Percentiles rank a stretch among this genome's conserved stretches.
Conservation (phyloP, 345 rosid genomes). For the Arabis hirsuta region DNA sequence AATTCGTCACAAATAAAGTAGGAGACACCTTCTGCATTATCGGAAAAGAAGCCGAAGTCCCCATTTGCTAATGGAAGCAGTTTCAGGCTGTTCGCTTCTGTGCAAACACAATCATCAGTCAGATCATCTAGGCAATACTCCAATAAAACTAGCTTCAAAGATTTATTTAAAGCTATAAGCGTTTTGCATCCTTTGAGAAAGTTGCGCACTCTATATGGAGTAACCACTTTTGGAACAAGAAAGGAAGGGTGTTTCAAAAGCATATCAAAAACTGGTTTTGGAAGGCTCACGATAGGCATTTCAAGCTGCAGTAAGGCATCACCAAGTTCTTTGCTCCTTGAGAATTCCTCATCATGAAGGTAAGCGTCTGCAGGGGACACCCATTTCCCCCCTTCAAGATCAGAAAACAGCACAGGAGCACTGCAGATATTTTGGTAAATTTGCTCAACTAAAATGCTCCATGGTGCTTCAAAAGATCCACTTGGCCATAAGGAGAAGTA, state of each 20-base stretch:
- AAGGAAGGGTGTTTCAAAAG: constrained; percentile 65
- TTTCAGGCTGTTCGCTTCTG: constrained; percentile 59
- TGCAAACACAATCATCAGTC: constrained; percentile 73
- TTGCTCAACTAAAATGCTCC: constrained; percentile 84
- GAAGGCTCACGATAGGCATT: constrained; percentile 83
- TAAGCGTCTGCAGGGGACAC: constrained; percentile 83
- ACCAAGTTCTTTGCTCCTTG: constrained; percentile 71
- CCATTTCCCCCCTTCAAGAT: constrained; percentile 79
- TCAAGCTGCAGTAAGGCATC: constrained; percentile 75
- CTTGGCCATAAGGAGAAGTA: constrained; percentile 85
- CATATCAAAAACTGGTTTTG: constrained; percentile 68
- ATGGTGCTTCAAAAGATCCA: constrained; percentile 94
- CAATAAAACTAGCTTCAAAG: constrained; percentile 69
- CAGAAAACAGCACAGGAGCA: constrained; percentile 70
- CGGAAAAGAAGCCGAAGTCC: constrained; percentile 71
- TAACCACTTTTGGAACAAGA: constrained; percentile 79
- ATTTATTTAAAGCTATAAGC: constrained; percentile 57
- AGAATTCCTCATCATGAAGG: constrained; percentile 78
- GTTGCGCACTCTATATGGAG: constrained; percentile 76
- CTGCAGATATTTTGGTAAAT: constrained; percentile 65
- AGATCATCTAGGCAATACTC: constrained; percentile 96
- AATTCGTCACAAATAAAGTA: constrained; percentile 76
- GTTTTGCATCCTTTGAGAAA: constrained; percentile 64
- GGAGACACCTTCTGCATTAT: constrained; percentile 54
- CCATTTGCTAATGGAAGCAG: constrained; percentile 89